A percentile compares a stretch with the other conserved stretches of the same genome.
Conservation (phyloP, 1,139 yeast species). For the Diutina ranongensis region DNA sequence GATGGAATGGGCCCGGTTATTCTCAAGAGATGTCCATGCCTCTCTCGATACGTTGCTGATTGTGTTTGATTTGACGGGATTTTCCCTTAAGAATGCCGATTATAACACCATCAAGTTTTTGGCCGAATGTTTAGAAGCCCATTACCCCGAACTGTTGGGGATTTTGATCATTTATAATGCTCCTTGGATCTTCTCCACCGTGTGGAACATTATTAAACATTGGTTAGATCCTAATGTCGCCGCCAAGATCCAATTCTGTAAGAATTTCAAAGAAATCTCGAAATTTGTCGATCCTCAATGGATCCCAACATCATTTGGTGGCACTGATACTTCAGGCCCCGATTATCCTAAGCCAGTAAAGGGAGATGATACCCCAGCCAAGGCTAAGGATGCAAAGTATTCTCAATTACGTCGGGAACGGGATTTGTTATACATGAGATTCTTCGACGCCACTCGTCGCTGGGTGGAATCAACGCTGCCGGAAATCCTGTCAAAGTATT, state of each 20-base stretch:
- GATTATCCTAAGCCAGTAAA: constrained; percentile 41
- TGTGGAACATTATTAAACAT: constrained; percentile 74
- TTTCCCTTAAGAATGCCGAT: constrained; percentile 74
- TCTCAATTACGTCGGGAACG: constrained; percentile 28
- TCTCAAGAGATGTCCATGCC: constrained; percentile 33
- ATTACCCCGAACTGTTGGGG: constrained; percentile 80
- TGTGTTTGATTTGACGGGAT: constrained; percentile 65
- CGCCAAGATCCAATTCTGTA: constrained; percentile 66
- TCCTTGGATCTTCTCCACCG: constrained; percentile 81
- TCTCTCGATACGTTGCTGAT: constrained; percentile 52
- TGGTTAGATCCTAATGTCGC: constrained; percentile 91
- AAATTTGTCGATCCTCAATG: constrained; percentile 40
- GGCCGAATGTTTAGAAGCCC: constrained; percentile 70
- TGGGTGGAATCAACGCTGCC: constrained; percentile 53
- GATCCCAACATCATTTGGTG: constrained; percentile 59
- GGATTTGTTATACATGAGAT: constrained; percentile 30
- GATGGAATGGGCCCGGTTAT: constrained; percentile 61
- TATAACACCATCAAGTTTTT: constrained; percentile 71
- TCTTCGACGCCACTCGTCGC: constrained; percentile 40
- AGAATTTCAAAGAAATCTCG: constrained; percentile 43
- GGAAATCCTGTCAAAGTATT: constrained; percentile 29
- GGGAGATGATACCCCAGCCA: constrained; percentile 13
- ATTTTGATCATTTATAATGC: constrained; percentile 71
- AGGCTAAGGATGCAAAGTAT: constrained; percentile 27
- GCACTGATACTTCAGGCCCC: constrained; percentile 44